phyloP scores from a whole-genome alignment of 495 filamentous ascomycete species.

The Xylaria sp. region DNA sequence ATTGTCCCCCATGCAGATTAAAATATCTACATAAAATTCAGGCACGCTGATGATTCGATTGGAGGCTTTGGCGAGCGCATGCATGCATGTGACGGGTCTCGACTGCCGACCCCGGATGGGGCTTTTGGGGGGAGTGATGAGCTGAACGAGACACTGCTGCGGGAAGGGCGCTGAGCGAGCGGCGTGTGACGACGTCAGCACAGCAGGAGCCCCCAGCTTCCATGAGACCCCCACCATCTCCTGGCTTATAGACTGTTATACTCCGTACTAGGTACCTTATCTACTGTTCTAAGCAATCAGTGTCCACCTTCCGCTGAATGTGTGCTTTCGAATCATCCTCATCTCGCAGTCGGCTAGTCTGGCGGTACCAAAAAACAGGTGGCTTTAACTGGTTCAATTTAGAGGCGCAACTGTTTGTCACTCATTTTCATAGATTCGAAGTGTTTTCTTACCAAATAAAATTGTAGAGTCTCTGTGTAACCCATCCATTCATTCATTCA shows the following conservation, averaged over 20 bases:
- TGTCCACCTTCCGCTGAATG: not conserved
- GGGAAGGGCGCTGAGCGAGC: not conserved
- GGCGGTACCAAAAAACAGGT: not conserved
- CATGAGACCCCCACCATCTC: constrained; percentile 22
- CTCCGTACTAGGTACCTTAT: too few species aligned
- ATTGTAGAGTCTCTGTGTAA: not conserved
- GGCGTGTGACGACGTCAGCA: constrained; percentile 26
- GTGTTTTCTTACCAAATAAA: not conserved
- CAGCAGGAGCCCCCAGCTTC: not conserved
- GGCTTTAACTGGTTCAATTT: not conserved
- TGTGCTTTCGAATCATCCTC: not conserved
- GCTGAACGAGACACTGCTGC: constrained; percentile 16
- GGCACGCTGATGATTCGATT: constrained; percentile 15
- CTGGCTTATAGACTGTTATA: too few species aligned
- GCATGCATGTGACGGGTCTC: constrained; percentile 7
- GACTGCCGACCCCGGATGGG: not conserved
- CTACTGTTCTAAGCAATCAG: constrained; percentile 13
- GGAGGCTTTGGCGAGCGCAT: not conserved
- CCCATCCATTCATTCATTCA: not conserved
- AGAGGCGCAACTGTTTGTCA: not conserved
- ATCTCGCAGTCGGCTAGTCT: not conserved
- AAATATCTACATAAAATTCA: not conserved
- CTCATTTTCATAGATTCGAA: not conserved
- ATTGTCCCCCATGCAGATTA: not conserved
- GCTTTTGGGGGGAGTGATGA: not conserved